These are phyloP conservation scores for Fusarium pilosicola DNA, from an alignment of 2,329 filamentous ascomycete genomes.

Conservation along the genomic window DNA sequence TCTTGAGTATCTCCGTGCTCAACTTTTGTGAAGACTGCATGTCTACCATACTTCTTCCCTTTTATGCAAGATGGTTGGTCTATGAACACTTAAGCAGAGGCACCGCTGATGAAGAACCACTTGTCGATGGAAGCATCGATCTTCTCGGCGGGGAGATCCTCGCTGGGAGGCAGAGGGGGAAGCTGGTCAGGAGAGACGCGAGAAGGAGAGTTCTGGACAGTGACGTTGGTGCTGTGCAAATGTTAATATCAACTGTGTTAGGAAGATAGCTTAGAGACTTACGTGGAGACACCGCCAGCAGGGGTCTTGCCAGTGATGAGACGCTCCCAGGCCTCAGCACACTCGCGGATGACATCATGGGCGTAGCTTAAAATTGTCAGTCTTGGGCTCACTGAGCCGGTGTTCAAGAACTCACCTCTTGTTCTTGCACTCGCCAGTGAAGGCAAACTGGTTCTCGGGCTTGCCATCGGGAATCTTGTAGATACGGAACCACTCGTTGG, in stretches of 20 bases:
- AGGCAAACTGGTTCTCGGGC: constrained; percentile 99
- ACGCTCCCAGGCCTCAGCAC: constrained; percentile 95
- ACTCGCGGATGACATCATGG: constrained; percentile 94
- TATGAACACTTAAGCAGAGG: constrained; percentile 72
- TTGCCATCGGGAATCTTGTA: constrained; percentile 99
- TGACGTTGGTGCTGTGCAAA: constrained; percentile 77
- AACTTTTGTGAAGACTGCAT: constrained; percentile 32
- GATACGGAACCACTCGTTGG: constrained; percentile 99
- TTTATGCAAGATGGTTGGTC: constrained; percentile 24
- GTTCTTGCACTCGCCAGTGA: constrained; percentile 99
- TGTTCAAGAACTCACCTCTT: constrained; percentile 72
- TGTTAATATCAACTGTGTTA: constrained; percentile 43
- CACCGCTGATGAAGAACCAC: constrained; percentile 99
- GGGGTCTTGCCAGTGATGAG: constrained; percentile 90
- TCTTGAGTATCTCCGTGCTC: constrained; percentile 26
- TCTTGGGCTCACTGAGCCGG: neutral
- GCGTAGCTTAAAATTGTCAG: constrained; percentile 72
- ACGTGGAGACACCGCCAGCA: constrained; percentile 83
- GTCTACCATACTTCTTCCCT: constrained; percentile 18
- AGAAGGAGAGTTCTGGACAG: constrained; percentile 77
- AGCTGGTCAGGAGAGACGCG: constrained; percentile 76
- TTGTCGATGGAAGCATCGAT: constrained; percentile 99
- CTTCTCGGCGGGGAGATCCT: constrained; percentile 85
- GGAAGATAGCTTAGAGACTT: constrained; percentile 55
- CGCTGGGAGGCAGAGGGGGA: constrained; percentile 78